Base-by-base conservation (phyloP, 257 asterid genomes). In the Solanum arcanum region DNA sequence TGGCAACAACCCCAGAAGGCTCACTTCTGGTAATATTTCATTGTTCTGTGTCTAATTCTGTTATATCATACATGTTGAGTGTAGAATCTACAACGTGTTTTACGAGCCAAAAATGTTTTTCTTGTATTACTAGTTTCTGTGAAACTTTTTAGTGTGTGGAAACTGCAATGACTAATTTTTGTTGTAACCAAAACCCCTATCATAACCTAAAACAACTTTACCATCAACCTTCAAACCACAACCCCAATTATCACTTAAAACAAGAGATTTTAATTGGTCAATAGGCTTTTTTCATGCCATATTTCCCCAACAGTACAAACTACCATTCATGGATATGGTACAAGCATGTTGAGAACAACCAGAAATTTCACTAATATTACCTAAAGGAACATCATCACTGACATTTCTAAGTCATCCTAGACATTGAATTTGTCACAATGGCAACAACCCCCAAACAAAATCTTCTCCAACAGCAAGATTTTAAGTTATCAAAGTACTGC, bases 241-340 rank as follows among this genome's bases (percentile, higher is more conserved):
- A 47, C 92, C 81, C 9, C 95, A 86, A 27, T 86, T 86, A 81
- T 93, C 96, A 16, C 93, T 97, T 85, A 92, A 87, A 62, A 98
- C 96, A 81, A 94, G 66, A 5, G 91, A 85, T 37, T 25, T 78
- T 81, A 94, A 96, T 90, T 87, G 92, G 8, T 94, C 97, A 5
- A n/a, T 6, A 2, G 98, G 97, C 64, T 25, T 77, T 66, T 86
- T 91, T 21, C 88, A 93, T 2, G 6, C 89, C 91, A 70, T 77
- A 80, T 91, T 49, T 20, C 99, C 98, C 99, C 99, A 95, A 86
- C 98, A 96, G 59, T 88, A 89, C 86, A 96, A 49, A 49, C 92
- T 90, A 35, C 96, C 96, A 62, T 88, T 76, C 12, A 21, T 3
- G 21, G 90, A 88, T 52, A 95, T 76, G 7, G 94, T 97, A 41